phyloP scores from a whole-genome alignment of 1,284 basidiomycete species.

The Xerocomus cyaneibrunnescens region DNA sequence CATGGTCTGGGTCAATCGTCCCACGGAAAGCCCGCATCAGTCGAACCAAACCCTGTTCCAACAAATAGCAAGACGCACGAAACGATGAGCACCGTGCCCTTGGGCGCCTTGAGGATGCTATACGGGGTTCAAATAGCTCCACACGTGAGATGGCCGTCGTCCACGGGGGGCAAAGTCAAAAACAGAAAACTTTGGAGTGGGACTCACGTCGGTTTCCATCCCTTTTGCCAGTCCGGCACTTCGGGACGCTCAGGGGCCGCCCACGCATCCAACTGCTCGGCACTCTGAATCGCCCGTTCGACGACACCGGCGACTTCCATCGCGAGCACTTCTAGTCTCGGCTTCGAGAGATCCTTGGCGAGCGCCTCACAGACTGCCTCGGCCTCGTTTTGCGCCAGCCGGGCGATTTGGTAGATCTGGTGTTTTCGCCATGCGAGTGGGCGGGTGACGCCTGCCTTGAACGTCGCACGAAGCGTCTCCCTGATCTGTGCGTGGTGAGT shows the following conservation, averaged over 20 bases:
- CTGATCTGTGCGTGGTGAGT: constrained; percentile 21
- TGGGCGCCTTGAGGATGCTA: constrained; percentile 44
- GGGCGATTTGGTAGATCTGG: constrained; percentile 36
- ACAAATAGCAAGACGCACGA: constrained; percentile 18
- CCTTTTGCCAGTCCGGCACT: constrained; percentile 25
- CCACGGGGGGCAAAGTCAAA: background rate
- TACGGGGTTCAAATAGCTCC: background rate
- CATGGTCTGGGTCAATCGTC: constrained; percentile 38
- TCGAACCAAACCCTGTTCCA: background rate
- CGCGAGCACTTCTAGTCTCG: constrained; percentile 27
- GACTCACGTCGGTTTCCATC: constrained; percentile 33
- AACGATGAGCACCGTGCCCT: constrained; percentile 46
- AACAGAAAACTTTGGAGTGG: background rate
- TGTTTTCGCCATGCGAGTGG: constrained; percentile 30
- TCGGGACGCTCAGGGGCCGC: constrained; percentile 25
- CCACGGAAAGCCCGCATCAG: background rate
- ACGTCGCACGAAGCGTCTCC: constrained; percentile 28
- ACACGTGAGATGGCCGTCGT: background rate
- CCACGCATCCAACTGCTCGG: constrained; percentile 28
- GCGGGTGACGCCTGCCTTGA: constrained; percentile 25
- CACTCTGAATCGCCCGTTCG: constrained; percentile 19
- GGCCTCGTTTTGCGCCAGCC: constrained; percentile 30
- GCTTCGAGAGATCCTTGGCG: constrained; percentile 31
- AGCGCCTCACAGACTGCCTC: constrained; percentile 30
- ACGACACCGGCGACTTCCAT: constrained; percentile 25